Percentiles rank a stretch among this genome's conserved stretches.
Conservation (phyloP, 768 basidiomycete species). For the Panellus pusillus region DNA sequence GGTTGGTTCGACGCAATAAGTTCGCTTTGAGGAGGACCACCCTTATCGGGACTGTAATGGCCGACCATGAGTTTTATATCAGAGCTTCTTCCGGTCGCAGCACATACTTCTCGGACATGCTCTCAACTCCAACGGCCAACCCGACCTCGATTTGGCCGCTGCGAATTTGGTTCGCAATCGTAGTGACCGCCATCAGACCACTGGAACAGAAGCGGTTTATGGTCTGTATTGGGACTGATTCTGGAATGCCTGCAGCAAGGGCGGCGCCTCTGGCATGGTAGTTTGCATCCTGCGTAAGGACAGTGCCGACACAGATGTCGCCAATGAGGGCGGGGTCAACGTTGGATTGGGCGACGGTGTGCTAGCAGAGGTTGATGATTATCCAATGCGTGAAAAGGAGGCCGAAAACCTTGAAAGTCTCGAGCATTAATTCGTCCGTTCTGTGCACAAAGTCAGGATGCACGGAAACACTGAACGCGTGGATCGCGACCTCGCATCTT, state of each 20-base stretch:
- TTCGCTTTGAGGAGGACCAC: constrained; percentile 61
- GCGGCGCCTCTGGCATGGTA: constrained; percentile 76
- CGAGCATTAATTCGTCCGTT: constrained; percentile 76
- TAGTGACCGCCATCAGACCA: constrained; percentile 78
- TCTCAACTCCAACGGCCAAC: constrained; percentile 81
- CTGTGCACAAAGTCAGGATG: constrained; percentile 39
- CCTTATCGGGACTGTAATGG: constrained; percentile 56
- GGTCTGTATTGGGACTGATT: constrained; percentile 69
- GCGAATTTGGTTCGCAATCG: constrained; percentile 73
- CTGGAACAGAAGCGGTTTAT: constrained; percentile 84
- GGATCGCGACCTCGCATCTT: constrained; percentile 11
- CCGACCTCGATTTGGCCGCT: constrained; percentile 76
- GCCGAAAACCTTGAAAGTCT: constrained; percentile 71
- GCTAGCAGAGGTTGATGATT: background rate
- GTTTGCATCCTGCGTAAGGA: constrained; percentile 60
- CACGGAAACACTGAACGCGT: background rate
- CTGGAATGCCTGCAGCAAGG: constrained; percentile 79
- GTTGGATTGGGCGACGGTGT: constrained; percentile 37
- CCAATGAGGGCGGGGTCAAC: constrained; percentile 67
- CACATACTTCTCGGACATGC: constrained; percentile 75
- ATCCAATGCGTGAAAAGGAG: background rate
- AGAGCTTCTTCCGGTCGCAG: background rate
- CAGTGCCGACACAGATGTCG: constrained; percentile 81
- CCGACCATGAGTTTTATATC: constrained; percentile 14
- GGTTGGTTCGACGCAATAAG: constrained; percentile 54